Evolutionary conservation across 306 rosid species (phyloP), one percentile per base, ranked within the genome.

Genomic region (Fragaria nilgerrensis): DNA sequence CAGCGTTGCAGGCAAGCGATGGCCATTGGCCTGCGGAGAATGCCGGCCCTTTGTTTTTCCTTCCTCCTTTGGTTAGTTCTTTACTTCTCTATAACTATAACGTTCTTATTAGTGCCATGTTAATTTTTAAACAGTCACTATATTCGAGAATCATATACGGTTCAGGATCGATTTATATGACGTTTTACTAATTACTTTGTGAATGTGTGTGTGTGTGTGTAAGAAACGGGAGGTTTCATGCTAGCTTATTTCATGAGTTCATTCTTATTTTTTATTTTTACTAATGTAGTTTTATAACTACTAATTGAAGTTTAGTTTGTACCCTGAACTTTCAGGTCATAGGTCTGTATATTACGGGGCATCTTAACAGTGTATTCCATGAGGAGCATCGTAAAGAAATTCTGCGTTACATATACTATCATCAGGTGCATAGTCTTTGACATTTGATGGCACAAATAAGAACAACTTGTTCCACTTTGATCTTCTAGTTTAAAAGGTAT

Each of bases 1-100:
- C 93, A 1, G 89, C 91, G 7, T 65, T 90, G 81, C 96, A 92
- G 37, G 85, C 92, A 4, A 80, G 62, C 36, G 87, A 90, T 83
- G 97, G 97, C 53, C 97, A 92, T 68, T 92, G 97, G 97, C 97
- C 96, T 19, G 90, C 96, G 9, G 88, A 90, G 76, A 86, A 86
- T 79, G 85, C 92, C 0, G 92, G 97, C 7, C 91, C 93, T 20
- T 67, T 92, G 70, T 92, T 87, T 75, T 92, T 88, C 70, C 84
- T 86, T 39, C 97, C 93, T 37, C 96, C 97, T 20, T 44, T 92
- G 87, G 97, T 91, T 3, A 84, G 87, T 58, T 4, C 34, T 61
- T 62, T 19, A 9, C 14, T 20, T 19, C 48, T 7, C 14, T 16
- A 2, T 25, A 59, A 0, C 67, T 13, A 61, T 25, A 29, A 61